Conservation (phyloP, 2,329 filamentous ascomycete genomes). For the Penicillium sp. region DNA sequence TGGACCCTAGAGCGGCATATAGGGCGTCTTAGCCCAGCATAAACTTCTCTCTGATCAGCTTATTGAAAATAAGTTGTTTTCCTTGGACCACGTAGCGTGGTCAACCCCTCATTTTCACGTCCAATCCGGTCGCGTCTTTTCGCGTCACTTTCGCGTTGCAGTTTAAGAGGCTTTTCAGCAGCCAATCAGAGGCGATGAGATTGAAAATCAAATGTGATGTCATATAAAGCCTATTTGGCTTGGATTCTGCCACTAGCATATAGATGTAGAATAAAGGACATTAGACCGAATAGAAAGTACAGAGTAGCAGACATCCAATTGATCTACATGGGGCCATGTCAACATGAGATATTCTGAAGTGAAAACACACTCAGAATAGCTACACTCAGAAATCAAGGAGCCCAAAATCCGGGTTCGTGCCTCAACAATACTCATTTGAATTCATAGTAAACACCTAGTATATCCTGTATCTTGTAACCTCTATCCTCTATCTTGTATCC, state of each 20-base stretch:
- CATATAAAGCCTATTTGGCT: background rate
- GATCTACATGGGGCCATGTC: background rate
- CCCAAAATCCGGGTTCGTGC: background rate
- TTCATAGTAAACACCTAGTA: background rate
- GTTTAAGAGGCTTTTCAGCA: background rate
- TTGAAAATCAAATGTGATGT: background rate
- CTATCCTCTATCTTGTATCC: background rate
- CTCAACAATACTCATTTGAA: background rate
- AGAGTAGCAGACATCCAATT: background rate
- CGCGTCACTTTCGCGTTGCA: constrained; percentile 17
- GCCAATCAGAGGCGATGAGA: background rate
- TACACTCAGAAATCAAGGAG: background rate
- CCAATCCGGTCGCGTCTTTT: constrained; percentile 9
- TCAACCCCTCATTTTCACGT: constrained; percentile 1
- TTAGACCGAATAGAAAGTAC: background rate
- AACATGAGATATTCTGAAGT: background rate
- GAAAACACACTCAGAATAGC: background rate
- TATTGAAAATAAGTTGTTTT: background rate
- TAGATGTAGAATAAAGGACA: background rate
- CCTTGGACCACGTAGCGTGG: background rate
- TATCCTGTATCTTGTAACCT: background rate
- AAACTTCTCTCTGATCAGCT: background rate
- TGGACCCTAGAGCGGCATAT: background rate
- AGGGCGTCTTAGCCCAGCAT: background rate
- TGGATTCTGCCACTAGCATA: background rate